A percentile compares a stretch with the other conserved stretches of the same genome.
These are phyloP conservation scores for Oehlia diaphana DNA, from an alignment of 192 early-diverging fungal genomes.

Conservation along the genomic window DNA sequence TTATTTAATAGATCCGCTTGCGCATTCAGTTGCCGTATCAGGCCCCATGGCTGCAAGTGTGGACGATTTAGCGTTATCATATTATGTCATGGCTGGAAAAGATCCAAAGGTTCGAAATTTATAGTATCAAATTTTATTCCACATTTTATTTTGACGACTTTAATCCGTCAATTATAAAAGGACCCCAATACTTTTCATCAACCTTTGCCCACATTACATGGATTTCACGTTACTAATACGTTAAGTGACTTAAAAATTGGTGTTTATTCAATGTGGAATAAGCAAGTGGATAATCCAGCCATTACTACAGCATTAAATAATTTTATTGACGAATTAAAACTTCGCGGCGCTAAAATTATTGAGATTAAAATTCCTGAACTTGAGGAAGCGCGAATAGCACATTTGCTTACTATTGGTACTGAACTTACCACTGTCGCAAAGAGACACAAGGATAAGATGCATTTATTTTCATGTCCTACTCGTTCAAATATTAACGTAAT, in stretches of 20 bases:
- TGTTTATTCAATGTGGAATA: slow-evolving; percentile 51
- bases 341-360: slow-evolving; percentile 61
- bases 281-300: slow-evolving; percentile 40
- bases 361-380: slow-evolving; percentile 64
- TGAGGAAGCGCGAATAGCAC: slow-evolving; percentile 54
- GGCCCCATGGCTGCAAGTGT: slow-evolving; percentile 73
- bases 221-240: slow-evolving; percentile 23
- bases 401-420: slow-evolving; percentile 61
- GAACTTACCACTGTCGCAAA: slow-evolving; percentile 47
- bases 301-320: slow-evolving; percentile 34
- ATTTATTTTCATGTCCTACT: slow-evolving; percentile 19
- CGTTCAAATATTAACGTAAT: not conserved
- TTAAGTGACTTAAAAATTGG: slow-evolving; percentile 61
- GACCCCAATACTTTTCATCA: slow-evolving; percentile 51
- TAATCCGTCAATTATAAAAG: slow-evolving; percentile 20
- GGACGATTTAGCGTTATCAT: slow-evolving; percentile 66
- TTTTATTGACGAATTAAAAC: slow-evolving; percentile 37
- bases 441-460: not conserved
- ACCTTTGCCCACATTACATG: slow-evolving; percentile 47
- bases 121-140: not conserved
- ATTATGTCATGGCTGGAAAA: slow-evolving; percentile 62
- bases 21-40: slow-evolving; percentile 53
- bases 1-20: slow-evolving; percentile 39
- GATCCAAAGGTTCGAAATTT: slow-evolving; percentile 41
- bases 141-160: not conserved